phyloP scores from a whole-genome alignment of 371 early-diverging fungal genomes.

The Nematocida displodere region DNA sequence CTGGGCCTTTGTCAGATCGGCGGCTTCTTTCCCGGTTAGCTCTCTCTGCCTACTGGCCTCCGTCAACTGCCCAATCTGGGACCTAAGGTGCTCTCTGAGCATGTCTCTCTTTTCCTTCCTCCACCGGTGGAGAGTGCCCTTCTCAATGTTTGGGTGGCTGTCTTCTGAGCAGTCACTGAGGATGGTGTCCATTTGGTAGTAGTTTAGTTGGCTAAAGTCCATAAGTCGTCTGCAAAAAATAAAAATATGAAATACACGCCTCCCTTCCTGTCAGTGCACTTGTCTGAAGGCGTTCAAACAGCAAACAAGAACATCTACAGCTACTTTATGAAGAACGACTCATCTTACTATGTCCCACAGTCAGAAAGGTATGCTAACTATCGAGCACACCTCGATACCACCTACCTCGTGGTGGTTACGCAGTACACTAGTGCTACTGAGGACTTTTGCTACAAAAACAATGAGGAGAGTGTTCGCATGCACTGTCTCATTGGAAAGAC shows the following conservation, averaged over 20 bases:
- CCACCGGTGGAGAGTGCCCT: slow-evolving; percentile 49
- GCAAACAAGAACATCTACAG: slow-evolving; percentile 65
- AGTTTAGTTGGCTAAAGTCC: slow-evolving; percentile 5
- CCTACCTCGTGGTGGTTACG: slow-evolving; percentile 33
- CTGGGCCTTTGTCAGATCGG: slow-evolving; percentile 1
- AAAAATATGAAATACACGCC: slow-evolving; percentile 25
- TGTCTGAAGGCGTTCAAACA: slow-evolving; percentile 47
- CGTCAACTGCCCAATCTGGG: not conserved
- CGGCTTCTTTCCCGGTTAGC: not conserved
- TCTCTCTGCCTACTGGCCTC: not conserved
- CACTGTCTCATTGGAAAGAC: slow-evolving; percentile 22
- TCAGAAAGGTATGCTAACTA: slow-evolving; percentile 55
- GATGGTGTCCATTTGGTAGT: not conserved
- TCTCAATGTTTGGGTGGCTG: slow-evolving; percentile 62
- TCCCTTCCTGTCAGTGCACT: slow-evolving; percentile 22
- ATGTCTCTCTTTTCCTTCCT: slow-evolving; percentile 34
- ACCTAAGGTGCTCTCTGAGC: slow-evolving; percentile 7
- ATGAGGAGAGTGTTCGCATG: slow-evolving; percentile 12
- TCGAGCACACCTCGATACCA: slow-evolving; percentile 33
- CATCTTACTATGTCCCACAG: slow-evolving; percentile 54
- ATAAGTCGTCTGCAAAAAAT: not conserved
- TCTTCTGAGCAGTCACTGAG: slow-evolving; percentile 27
- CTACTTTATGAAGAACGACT: slow-evolving; percentile 63
- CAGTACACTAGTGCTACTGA: slow-evolving; percentile 25
- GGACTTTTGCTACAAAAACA: slow-evolving; percentile 49